Evolutionary conservation across 2,329 filamentous ascomycete species (phyloP).

Genomic region (Daldinia sp.): DNA sequence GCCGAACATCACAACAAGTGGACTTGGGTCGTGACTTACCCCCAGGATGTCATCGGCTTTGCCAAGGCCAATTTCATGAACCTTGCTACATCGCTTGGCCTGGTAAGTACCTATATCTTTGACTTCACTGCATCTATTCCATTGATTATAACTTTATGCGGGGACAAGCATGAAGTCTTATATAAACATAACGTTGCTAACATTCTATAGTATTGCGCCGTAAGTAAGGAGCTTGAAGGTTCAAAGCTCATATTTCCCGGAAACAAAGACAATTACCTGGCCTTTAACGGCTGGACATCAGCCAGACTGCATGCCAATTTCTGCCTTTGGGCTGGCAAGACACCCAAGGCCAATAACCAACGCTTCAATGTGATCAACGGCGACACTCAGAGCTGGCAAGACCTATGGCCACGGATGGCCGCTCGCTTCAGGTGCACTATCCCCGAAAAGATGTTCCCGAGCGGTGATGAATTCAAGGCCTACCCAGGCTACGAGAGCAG

Average conservation of each 20-base stretch:
- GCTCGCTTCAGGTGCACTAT: slow-evolving; percentile 53
- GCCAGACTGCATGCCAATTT: slow-evolving; percentile 54
- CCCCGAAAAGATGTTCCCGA: slow-evolving; percentile 49
- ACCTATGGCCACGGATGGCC: slow-evolving; percentile 57
- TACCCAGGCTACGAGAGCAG: slow-evolving; percentile 36
- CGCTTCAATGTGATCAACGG: slow-evolving; percentile 59
- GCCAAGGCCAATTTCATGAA: slow-evolving; percentile 57
- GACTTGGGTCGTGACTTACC: slow-evolving; percentile 52
- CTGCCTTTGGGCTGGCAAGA: slow-evolving; percentile 52
- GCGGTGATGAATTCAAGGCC: slow-evolving; percentile 34
- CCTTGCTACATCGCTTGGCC: slow-evolving; percentile 53
- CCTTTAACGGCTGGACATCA: slow-evolving; percentile 52
- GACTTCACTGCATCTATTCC: no score
- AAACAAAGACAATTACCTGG: slow-evolving; percentile 52
- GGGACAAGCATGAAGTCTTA: no score
- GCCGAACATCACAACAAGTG: slow-evolving; percentile 35
- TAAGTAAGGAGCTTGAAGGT: slow-evolving; percentile 52
- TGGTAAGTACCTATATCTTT: slow-evolving; percentile 48
- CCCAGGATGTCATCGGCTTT: slow-evolving; percentile 53
- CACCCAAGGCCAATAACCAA: slow-evolving; percentile 53
- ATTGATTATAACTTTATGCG: no score
- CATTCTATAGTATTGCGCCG: slow-evolving; percentile 51
- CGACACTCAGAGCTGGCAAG: slow-evolving; percentile 57
- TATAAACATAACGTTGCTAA: background rate
- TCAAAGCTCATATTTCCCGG: slow-evolving; percentile 53